Percentiles rank a stretch among this genome's conserved stretches.
Evolutionary conservation across 768 basidiomycete genomes (phyloP).

Genomic region (Mycena rebaudengoi): DNA sequence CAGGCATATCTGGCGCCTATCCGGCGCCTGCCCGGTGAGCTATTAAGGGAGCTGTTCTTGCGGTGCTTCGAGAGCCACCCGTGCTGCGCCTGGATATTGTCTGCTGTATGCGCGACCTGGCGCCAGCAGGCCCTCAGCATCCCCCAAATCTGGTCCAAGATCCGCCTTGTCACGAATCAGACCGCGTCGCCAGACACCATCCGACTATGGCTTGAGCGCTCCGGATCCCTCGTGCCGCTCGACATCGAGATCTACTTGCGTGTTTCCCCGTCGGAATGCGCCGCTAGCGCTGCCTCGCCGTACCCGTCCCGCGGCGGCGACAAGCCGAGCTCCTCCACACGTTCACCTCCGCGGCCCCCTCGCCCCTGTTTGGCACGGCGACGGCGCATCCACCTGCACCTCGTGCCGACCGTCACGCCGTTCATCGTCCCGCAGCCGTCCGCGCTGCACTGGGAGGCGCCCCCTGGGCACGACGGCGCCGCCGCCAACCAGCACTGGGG

Average conservation of each 20-base stretch:
- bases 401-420: conserved; percentile 49
- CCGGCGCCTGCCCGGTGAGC: conserved; percentile 72
- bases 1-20: conserved; percentile 79
- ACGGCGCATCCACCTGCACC: conserved; percentile 40
- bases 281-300: conserved; percentile 31
- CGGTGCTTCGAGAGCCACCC: conserved; percentile 74
- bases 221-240: conserved; percentile 72
- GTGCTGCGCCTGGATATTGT: conserved; percentile 80
- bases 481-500: conserved; percentile 74
- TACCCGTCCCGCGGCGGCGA: conserved; percentile 41
- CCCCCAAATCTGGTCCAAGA: conserved; percentile 83
- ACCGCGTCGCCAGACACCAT: conserved; percentile 79
- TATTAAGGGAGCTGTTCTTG: conserved; percentile 78
- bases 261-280: conserved; percentile 46
- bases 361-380: conserved; percentile 30
- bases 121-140: conserved; percentile 69
- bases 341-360: conserved; percentile 37
- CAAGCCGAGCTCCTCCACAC: conserved; percentile 45
- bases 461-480: too few species aligned
- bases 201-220: conserved; percentile 84
- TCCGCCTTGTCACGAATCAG: conserved; percentile 77
- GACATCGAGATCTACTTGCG: conserved; percentile 85
- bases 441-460: conserved; percentile 47
- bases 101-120: conserved; percentile 75
- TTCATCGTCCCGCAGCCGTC: conserved; percentile 59